Evolutionary conservation across 306 rosid species (phyloP).

Genomic region (Lagenaria siceraria): DNA sequence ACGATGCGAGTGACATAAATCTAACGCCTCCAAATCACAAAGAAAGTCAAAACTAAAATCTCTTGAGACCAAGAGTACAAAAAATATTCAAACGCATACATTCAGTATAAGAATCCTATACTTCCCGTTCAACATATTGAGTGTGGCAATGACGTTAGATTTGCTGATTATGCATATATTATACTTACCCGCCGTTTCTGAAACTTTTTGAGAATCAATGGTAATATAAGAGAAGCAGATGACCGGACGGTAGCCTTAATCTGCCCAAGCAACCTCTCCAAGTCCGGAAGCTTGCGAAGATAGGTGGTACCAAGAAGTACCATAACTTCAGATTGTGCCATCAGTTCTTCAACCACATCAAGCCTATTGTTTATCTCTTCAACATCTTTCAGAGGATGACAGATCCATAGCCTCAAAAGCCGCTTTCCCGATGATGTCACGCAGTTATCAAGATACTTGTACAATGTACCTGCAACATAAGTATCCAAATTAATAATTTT

Average conservation of each 20-base stretch:
- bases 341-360: constrained; percentile 52
- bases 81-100: background rate
- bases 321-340: constrained; percentile 42
- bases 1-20: background rate
- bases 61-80: background rate
- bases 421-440: constrained; percentile 79
- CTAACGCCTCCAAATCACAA: background rate
- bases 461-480: constrained; percentile 62
- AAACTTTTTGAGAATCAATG: constrained; percentile 55
- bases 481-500: constrained; percentile 10
- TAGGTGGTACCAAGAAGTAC: constrained; percentile 50
- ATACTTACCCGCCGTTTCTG: constrained; percentile 73
- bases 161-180: background rate
- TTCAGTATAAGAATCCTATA: background rate
- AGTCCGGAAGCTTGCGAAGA: constrained; percentile 71
- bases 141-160: background rate
- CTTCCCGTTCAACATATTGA: background rate
- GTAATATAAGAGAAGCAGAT: constrained; percentile 53
- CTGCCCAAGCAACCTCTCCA: constrained; percentile 78
- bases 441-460: constrained; percentile 70
- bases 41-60: background rate
- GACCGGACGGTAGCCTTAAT: constrained; percentile 56
- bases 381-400: constrained; percentile 70
- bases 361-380: constrained; percentile 71
- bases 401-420: constrained; percentile 79